Evolutionary conservation across 129 eudicot genomes (phyloP).

Genomic region (Centaurea solstitialis): DNA sequence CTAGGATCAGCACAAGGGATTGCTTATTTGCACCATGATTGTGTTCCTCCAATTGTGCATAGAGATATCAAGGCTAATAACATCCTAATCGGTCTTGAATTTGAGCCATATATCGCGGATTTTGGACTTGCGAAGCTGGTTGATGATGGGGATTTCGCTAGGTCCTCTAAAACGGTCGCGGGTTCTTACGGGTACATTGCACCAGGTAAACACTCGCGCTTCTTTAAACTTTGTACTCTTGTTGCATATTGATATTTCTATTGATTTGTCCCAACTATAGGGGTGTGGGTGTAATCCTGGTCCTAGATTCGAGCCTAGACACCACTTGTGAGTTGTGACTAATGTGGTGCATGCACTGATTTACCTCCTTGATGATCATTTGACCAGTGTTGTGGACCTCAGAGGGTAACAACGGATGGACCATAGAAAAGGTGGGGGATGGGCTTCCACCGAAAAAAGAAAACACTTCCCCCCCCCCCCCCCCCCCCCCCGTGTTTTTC

Average conservation of each 20-base stretch:
- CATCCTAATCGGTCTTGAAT: conserved; percentile 50
- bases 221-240: background rate
- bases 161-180: conserved; percentile 44
- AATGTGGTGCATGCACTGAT: too few relatives aligned
- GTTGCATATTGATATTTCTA: background rate
- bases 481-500: too few relatives aligned
- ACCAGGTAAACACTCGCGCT: conserved; percentile 40
- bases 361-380: too few relatives aligned
- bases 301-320: too few relatives aligned
- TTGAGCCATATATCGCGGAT: conserved; percentile 59
- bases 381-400: too few relatives aligned
- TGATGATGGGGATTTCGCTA: conserved; percentile 36
- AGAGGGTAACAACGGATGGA: too few relatives aligned
- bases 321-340: too few relatives aligned
- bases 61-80: conserved; percentile 57
- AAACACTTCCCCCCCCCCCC: too few relatives aligned
- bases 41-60: conserved; percentile 60
- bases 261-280: too few relatives aligned
- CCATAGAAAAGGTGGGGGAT: too few relatives aligned
- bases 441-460: too few relatives aligned
- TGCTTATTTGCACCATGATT: conserved; percentile 67
- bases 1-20: conserved; percentile 59
- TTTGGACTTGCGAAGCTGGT: conserved; percentile 58
- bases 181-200: conserved; percentile 68
- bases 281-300: too few relatives aligned